Evolutionary conservation across 345 rosid species (phyloP).

Genomic region (Adansonia digitata): DNA sequence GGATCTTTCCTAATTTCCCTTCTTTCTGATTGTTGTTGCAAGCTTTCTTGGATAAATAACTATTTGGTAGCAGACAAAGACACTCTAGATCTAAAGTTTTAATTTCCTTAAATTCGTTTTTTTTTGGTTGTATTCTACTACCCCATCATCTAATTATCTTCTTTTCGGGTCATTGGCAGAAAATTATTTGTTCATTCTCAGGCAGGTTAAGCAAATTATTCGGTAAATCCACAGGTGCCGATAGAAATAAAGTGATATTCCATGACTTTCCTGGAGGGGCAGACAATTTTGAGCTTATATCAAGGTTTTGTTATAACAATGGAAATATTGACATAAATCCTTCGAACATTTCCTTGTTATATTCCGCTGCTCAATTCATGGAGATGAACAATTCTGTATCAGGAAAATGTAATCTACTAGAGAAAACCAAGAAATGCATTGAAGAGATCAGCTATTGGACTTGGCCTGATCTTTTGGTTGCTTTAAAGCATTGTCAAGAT

Average conservation of each 20-base stretch:
- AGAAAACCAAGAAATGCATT: constrained; percentile 59
- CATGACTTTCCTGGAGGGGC: constrained; percentile 88
- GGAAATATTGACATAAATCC: constrained; percentile 48
- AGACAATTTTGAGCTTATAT: constrained; percentile 64
- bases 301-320: constrained; percentile 73
- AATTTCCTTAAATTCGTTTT: background rate
- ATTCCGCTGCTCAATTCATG: constrained; percentile 72
- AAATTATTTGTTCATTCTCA: constrained; percentile 54
- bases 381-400: constrained; percentile 46
- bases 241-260: constrained; percentile 61
- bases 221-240: constrained; percentile 43
- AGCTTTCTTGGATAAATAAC: constrained; percentile 4
- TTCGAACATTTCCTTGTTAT: constrained; percentile 46
- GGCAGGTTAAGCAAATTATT: constrained; percentile 58
- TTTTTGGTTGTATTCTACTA: background rate
- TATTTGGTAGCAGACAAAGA: background rate
- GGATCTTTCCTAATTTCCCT: background rate
- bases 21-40: background rate
- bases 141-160: constrained; percentile 10
- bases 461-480: constrained; percentile 71
- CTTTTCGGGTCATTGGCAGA: constrained; percentile 39
- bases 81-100: background rate
- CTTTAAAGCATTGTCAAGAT: constrained; percentile 64
- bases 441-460: constrained; percentile 63
- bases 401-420: constrained; percentile 37